These are phyloP conservation scores for Begonia fuchsioides DNA, from an alignment of 306 rosid genomes.

Conservation along the genomic window DNA sequence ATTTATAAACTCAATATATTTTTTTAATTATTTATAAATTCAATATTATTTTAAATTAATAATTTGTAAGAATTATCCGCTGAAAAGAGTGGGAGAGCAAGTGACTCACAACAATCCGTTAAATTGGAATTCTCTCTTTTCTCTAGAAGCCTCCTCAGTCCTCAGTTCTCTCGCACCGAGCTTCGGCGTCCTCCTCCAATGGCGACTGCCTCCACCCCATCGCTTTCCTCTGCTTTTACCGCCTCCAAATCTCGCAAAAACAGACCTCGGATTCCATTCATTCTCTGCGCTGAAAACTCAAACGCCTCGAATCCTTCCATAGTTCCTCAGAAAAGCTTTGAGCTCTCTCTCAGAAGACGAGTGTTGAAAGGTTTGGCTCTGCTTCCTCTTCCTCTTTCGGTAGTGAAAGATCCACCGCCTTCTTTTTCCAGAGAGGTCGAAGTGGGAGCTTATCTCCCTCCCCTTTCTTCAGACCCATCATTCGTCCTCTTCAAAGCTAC, in stretches of 20 bases:
- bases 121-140: too few species aligned
- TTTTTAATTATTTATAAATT: too few species aligned
- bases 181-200: background rate
- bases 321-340: background rate
- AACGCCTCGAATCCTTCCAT: background rate
- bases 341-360: conserved; percentile 35
- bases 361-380: conserved; percentile 38
- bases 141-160: too few species aligned
- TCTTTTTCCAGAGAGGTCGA: conserved; percentile 49
- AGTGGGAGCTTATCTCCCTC: conserved; percentile 76
- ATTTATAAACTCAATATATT: too few species aligned
- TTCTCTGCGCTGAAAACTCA: background rate
- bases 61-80: too few species aligned
- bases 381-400: conserved; percentile 37
- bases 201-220: background rate
- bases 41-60: too few species aligned
- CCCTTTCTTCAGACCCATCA: conserved; percentile 56
- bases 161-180: too few species aligned
- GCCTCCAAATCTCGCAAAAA: background rate
- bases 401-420: conserved; percentile 16
- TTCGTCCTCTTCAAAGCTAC: conserved; percentile 83
- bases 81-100: too few species aligned
- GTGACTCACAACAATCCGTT: too few species aligned
- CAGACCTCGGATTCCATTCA: background rate
- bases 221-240: background rate